A percentile compares a stretch with the other conserved stretches of the same genome.
phyloP scores from a whole-genome alignment of 768 basidiomycete species.

The Podaxis sp. region DNA sequence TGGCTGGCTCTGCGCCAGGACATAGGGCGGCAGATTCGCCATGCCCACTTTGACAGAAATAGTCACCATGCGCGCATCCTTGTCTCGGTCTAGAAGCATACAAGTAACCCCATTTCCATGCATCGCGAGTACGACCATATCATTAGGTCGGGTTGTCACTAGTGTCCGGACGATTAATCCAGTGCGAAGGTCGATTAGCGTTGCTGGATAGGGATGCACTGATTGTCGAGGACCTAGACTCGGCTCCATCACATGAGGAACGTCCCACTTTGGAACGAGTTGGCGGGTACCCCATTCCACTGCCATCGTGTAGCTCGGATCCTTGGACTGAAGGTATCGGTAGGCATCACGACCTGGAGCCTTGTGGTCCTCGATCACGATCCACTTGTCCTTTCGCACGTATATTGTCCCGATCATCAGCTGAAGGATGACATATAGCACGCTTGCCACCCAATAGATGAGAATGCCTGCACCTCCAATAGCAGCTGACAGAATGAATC shows the following conservation, averaged over 20 bases:
- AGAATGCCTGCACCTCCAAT: background rate
- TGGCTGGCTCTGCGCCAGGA: slow-evolving; percentile 9
- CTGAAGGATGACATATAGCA: background rate
- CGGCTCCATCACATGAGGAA: background rate
- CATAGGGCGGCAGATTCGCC: slow-evolving; percentile 22
- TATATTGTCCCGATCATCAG: slow-evolving; percentile 8
- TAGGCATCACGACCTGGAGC: slow-evolving; percentile 7
- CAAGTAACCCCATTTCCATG: slow-evolving; percentile 22
- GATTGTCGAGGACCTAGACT: background rate
- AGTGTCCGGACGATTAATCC: slow-evolving; percentile 6
- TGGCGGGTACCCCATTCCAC: slow-evolving; percentile 16
- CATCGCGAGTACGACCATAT: slow-evolving; percentile 16
- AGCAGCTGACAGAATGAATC: background rate
- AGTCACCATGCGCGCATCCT: background rate
- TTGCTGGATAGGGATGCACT: slow-evolving; percentile 4
- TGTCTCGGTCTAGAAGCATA: slow-evolving; percentile 20
- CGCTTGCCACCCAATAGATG: background rate
- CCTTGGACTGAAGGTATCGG: slow-evolving; percentile 13
- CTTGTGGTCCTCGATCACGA: slow-evolving; percentile 14
- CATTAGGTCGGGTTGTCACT: slow-evolving; percentile 13
- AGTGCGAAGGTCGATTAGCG: slow-evolving; percentile 13
- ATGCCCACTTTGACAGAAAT: slow-evolving; percentile 20
- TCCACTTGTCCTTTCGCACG: slow-evolving; percentile 16
- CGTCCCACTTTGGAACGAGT: slow-evolving; percentile 9
- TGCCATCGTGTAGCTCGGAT: slow-evolving; percentile 5